phyloP scores from a whole-genome alignment of 495 filamentous ascomycete genomes.

The Cenococcum geophilum region DNA sequence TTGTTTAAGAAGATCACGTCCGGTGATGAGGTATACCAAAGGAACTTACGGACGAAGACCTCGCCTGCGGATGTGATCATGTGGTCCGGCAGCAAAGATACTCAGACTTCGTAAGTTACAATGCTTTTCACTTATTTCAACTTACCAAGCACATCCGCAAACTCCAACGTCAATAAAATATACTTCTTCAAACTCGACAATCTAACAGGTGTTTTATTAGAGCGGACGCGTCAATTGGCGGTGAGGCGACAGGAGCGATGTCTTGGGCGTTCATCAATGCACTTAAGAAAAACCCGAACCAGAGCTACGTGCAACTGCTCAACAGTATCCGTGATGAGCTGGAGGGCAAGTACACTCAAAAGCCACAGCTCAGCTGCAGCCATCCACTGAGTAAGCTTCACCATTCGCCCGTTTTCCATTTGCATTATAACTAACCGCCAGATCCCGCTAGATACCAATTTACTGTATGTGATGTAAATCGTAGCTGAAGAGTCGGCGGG shows the following conservation, averaged over 20 bases:
- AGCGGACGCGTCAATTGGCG: conserved; percentile 57
- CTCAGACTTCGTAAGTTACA: conserved; percentile 78
- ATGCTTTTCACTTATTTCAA: conserved; percentile 8
- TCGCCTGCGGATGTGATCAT: conserved; percentile 94
- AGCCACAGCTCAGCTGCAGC: conserved; percentile 93
- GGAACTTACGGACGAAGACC: conserved; percentile 81
- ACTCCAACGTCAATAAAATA: too few relatives aligned
- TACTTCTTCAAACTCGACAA: too few relatives aligned
- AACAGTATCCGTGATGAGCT: conserved; percentile 95
- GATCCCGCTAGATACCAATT: conserved; percentile 49
- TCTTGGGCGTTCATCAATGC: conserved; percentile 93
- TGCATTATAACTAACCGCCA: conserved; percentile 32
- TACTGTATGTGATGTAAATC: conserved; percentile 60
- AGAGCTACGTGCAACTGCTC: conserved; percentile 92
- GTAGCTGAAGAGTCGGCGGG: too few relatives aligned
- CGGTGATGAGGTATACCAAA: conserved; percentile 75
- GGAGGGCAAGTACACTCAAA: conserved; percentile 82
- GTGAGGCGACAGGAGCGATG: conserved; percentile 95
- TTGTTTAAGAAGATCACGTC: conserved; percentile 90
- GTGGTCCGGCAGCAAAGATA: conserved; percentile 95
- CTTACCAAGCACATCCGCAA: too few relatives aligned
- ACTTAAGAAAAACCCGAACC: conserved; percentile 93
- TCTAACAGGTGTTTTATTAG: conserved; percentile 37
- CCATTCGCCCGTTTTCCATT: conserved; percentile 2
- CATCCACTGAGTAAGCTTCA: conserved; percentile 78